Conservation (phyloP, 108 stramenopile species). For the Parietichytrium sp. region DNA sequence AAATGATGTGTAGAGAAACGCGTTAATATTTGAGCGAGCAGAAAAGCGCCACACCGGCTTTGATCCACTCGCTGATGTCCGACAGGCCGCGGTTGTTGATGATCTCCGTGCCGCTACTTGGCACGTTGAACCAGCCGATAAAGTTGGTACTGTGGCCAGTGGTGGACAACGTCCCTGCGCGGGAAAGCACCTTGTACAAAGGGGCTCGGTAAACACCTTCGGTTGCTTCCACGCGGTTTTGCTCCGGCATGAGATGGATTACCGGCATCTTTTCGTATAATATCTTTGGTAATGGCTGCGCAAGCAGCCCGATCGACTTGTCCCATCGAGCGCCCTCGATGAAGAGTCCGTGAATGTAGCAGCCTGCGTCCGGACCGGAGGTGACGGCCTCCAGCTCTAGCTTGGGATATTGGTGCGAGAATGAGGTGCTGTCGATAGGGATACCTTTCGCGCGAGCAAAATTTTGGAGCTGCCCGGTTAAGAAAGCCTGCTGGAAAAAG, state of each 20-base stretch:
- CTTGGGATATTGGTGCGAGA: constrained; percentile 49
- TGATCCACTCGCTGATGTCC: constrained; percentile 68
- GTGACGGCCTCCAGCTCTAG: constrained; percentile 43
- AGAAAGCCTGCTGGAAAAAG: constrained; percentile 70
- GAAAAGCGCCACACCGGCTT: constrained; percentile 69
- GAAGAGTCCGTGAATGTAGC: constrained; percentile 64
- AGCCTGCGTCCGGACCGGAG: constrained; percentile 57
- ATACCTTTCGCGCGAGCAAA: constrained; percentile 58
- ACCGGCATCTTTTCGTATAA: constrained; percentile 64
- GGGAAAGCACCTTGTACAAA: constrained; percentile 67
- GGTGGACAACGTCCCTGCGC: constrained; percentile 51
- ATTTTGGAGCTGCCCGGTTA: constrained; percentile 70
- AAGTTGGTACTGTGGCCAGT: constrained; percentile 60
- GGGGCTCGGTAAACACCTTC: constrained; percentile 65
- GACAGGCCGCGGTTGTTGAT: constrained; percentile 59
- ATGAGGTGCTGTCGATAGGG: constrained; percentile 64
- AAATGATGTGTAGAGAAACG: too few relatives aligned
- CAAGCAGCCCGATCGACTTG: constrained; percentile 45
- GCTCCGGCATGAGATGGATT: constrained; percentile 59
- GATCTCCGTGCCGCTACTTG: constrained; percentile 52
- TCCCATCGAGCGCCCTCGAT: constrained; percentile 70
- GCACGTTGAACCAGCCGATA: constrained; percentile 58
- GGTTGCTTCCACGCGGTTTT: constrained; percentile 46
- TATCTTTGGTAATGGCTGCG: constrained; percentile 65
- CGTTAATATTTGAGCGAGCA: constrained; percentile 63